Evolutionary conservation across 371 early-diverging fungal species (phyloP).

Genomic region (Apophysomyces variabilis): DNA sequence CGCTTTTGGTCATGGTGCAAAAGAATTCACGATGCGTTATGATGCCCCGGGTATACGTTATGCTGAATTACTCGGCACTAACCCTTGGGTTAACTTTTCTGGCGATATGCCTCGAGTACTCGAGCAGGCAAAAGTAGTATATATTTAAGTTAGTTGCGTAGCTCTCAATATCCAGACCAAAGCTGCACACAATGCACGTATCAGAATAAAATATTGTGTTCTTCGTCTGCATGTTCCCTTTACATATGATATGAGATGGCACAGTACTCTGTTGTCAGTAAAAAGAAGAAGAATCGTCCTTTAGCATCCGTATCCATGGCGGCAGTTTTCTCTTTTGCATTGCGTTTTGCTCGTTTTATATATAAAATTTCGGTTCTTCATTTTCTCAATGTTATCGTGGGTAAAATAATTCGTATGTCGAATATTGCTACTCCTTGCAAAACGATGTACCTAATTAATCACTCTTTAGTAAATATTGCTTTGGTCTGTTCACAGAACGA

Average conservation of each 20-base stretch:
- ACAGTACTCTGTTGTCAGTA: background rate
- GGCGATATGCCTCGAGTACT: background rate
- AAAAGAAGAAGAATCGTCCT: background rate
- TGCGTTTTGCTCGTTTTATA: too few species aligned
- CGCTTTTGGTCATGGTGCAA: background rate
- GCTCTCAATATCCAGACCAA: background rate
- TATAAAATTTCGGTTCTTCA: too few species aligned
- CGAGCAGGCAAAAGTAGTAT: conserved; percentile 1
- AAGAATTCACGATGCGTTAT: conserved; percentile 1
- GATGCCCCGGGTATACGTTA: background rate
- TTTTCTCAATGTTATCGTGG: too few species aligned
- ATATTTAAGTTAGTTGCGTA: background rate
- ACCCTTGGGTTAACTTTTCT: background rate
- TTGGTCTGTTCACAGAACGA: too few species aligned
- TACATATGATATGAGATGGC: background rate
- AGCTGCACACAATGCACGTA: background rate
- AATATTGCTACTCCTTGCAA: too few species aligned
- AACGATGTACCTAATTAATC: too few species aligned
- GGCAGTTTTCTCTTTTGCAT: too few species aligned
- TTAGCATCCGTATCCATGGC: background rate
- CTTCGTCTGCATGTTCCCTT: background rate
- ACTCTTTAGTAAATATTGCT: too few species aligned
- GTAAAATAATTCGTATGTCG: too few species aligned
- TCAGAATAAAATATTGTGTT: background rate
- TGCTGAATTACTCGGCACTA: conserved; percentile 2